These are phyloP conservation scores for Phytophthora boehmeriae DNA, from an alignment of 352 stramenopile genomes.

Conservation along the genomic window DNA sequence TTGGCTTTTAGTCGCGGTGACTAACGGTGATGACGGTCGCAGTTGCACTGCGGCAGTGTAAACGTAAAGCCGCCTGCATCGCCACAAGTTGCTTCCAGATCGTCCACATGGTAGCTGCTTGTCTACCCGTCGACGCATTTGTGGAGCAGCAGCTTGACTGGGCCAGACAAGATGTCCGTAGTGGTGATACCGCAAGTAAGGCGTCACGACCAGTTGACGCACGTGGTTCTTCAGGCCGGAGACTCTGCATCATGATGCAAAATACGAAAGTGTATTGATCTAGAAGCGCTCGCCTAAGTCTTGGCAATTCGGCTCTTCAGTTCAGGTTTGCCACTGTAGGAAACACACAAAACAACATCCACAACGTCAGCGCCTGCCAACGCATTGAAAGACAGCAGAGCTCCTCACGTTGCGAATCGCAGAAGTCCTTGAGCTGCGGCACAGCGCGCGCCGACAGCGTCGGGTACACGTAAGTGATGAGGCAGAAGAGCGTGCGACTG, in stretches of 20 bases:
- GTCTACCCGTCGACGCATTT: too few relatives aligned
- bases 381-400: too few relatives aligned
- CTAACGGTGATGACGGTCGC: neutral
- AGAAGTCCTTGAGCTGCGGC: slow-evolving; percentile 82
- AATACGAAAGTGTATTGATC: slow-evolving; percentile 1
- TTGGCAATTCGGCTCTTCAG: neutral
- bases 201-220: too few relatives aligned
- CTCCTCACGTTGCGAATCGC: slow-evolving; percentile 51
- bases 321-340: slow-evolving; percentile 21
- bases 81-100: neutral
- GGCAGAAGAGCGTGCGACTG: slow-evolving; percentile 52
- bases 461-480: slow-evolving; percentile 86
- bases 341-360: slow-evolving; percentile 1
- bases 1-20: neutral
- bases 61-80: neutral
- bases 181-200: too few relatives aligned
- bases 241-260: too few relatives aligned
- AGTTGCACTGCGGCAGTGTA: neutral
- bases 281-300: neutral
- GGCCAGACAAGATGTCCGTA: too few relatives aligned
- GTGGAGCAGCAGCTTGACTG: too few relatives aligned
- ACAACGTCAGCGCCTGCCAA: neutral
- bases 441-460: slow-evolving; percentile 78
- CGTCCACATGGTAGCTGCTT: neutral
- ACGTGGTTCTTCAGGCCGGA: too few relatives aligned